Evolutionary conservation across 805 yeast species (phyloP).

Genomic region (Metschnikowia cerradonensis): DNA sequence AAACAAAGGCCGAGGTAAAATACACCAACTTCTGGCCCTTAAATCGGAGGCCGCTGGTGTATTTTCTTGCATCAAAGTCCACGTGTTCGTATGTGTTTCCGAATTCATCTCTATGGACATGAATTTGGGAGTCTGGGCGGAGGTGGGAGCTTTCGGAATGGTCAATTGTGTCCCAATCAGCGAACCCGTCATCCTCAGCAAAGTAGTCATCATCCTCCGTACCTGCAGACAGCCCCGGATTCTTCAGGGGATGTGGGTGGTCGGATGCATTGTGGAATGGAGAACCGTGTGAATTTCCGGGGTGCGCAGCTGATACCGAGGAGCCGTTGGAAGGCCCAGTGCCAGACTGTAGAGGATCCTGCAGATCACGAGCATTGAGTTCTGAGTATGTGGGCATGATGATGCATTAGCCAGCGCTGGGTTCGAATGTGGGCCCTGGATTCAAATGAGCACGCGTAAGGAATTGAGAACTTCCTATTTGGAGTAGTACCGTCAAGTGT

Average conservation of each 20-base stretch:
- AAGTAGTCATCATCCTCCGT: background rate
- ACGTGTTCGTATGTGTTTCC: conserved; percentile 35
- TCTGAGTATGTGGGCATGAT: background rate
- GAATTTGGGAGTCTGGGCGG: background rate
- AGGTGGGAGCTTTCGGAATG: conserved; percentile 10
- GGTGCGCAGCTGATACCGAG: background rate
- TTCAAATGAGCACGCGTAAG: background rate
- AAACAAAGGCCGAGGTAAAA: conserved; percentile 43
- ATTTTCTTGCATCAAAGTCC: conserved; percentile 33
- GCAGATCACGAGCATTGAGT: conserved; percentile 2
- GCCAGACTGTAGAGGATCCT: background rate
- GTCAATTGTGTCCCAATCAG: conserved; percentile 15
- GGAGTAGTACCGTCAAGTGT: background rate
- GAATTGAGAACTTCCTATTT: background rate
- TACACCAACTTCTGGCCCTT: conserved; percentile 40
- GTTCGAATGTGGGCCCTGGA: no score
- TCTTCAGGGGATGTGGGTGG: background rate
- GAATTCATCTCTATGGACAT: conserved; percentile 23
- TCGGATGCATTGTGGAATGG: background rate
- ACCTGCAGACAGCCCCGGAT: background rate
- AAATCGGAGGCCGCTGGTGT: conserved; percentile 29
- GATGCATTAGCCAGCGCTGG: background rate
- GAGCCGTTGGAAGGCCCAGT: background rate
- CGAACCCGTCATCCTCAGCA: conserved; percentile 11
- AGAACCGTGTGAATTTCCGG: background rate